Conservation (phyloP, 352 stramenopile species). For the Globisporangium iwayamae region DNA sequence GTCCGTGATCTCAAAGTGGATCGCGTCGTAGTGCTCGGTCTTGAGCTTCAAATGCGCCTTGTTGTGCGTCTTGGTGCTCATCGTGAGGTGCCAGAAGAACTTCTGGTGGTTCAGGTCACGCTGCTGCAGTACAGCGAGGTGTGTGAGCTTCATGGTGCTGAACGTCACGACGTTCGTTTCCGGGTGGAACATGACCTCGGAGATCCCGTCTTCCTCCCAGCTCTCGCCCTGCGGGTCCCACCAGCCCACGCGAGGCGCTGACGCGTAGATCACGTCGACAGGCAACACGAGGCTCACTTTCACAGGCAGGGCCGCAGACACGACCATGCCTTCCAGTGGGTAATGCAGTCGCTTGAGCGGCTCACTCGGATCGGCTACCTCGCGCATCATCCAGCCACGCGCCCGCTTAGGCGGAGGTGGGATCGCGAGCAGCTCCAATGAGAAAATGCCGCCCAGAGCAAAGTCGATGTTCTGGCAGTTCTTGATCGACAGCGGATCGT, state of each 20-base stretch:
- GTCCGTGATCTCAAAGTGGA: slow-evolving; percentile 72
- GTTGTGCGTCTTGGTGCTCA: slow-evolving; percentile 37
- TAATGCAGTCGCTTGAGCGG: slow-evolving; percentile 66
- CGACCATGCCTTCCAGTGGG: slow-evolving; percentile 69
- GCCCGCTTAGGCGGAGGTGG: slow-evolving; percentile 64
- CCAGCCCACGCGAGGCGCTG: slow-evolving; percentile 55
- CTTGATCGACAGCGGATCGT: slow-evolving; percentile 38
- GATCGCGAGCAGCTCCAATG: slow-evolving; percentile 64
- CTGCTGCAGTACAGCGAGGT: slow-evolving; percentile 64
- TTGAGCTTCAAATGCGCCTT: slow-evolving; percentile 47
- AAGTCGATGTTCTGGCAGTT: slow-evolving; percentile 32
- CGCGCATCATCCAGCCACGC: slow-evolving; percentile 73
- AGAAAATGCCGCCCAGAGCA: slow-evolving; percentile 62
- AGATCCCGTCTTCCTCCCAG: slow-evolving; percentile 80
- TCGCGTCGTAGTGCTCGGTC: slow-evolving; percentile 44
- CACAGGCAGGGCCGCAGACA: slow-evolving; percentile 58
- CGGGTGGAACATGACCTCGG: slow-evolving; percentile 48
- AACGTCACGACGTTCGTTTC: slow-evolving; percentile 66
- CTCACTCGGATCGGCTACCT: slow-evolving; percentile 43
- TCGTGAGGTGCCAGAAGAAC: slow-evolving; percentile 51
- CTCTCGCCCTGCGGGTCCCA: slow-evolving; percentile 46
- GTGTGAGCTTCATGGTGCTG: slow-evolving; percentile 71
- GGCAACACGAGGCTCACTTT: slow-evolving; percentile 59
- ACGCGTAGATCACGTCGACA: slow-evolving; percentile 43
- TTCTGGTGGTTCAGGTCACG: slow-evolving; percentile 74